A percentile compares a stretch with the other conserved stretches of the same genome.
Evolutionary conservation across 2,329 filamentous ascomycete genomes (phyloP).

Genomic region (Pseudogymnoascus sp.): DNA sequence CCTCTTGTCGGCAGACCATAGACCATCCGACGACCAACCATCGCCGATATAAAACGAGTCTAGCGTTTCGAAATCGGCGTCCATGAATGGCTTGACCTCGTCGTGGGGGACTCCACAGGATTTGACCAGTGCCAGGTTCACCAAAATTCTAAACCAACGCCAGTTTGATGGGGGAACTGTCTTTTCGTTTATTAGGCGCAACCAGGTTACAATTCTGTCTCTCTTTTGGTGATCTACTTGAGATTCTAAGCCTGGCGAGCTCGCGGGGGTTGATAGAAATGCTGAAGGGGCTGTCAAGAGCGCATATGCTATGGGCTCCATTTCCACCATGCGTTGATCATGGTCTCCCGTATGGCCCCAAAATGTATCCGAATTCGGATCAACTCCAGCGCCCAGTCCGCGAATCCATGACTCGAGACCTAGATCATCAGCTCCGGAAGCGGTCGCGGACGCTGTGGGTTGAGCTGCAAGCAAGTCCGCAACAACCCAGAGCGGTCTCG

Average conservation of each 20-base stretch:
- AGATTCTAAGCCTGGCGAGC: slow-evolving; percentile 14
- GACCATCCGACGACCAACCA: slow-evolving; percentile 42
- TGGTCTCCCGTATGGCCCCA: slow-evolving; percentile 40
- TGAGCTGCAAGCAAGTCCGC: slow-evolving; percentile 15
- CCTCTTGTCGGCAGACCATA: slow-evolving; percentile 29
- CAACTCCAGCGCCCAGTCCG: slow-evolving; percentile 22
- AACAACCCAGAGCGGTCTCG: slow-evolving; percentile 25
- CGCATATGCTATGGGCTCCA: slow-evolving; percentile 43
- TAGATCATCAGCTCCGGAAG: neutral
- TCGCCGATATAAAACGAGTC: slow-evolving; percentile 38
- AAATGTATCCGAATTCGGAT: slow-evolving; percentile 31
- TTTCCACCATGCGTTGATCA: slow-evolving; percentile 48
- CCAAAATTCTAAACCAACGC: slow-evolving; percentile 46
- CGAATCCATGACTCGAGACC: slow-evolving; percentile 14
- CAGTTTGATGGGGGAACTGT: slow-evolving; percentile 42
- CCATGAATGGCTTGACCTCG: slow-evolving; percentile 31
- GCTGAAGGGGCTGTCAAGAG: slow-evolving; percentile 36
- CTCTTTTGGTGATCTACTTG: slow-evolving; percentile 26
- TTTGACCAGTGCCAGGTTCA: slow-evolving; percentile 38
- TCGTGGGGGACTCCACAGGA: slow-evolving; percentile 32
- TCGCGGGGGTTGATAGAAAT: slow-evolving; percentile 19
- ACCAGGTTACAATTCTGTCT: slow-evolving; percentile 34
- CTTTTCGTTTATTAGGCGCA: slow-evolving; percentile 36
- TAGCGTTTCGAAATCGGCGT: slow-evolving; percentile 35
- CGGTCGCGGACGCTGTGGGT: neutral